phyloP scores from a whole-genome alignment of 371 early-diverging fungal genomes.

The Mortierella sp. region DNA sequence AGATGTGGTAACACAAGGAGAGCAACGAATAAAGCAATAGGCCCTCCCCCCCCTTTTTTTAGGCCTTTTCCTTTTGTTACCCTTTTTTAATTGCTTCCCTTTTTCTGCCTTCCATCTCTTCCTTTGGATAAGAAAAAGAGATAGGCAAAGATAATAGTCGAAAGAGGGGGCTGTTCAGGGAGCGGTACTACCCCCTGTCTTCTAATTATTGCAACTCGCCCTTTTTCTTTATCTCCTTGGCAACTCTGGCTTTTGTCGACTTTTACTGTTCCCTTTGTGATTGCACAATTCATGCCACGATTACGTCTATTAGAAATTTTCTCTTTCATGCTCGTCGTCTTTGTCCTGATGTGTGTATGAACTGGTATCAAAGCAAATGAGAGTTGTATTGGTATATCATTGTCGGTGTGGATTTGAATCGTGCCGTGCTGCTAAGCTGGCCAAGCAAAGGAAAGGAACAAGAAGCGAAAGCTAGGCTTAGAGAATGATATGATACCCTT shows the following conservation, averaged over 20 bases:
- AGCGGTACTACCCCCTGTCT: not conserved
- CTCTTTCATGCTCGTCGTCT: not conserved
- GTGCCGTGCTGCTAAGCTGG: not conserved
- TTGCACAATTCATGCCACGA: not conserved
- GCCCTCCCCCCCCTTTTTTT: not conserved
- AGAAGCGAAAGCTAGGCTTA: not conserved
- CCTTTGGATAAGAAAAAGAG: not conserved
- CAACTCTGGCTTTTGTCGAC: not conserved
- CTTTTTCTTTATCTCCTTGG: not conserved
- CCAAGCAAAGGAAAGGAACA: not conserved
- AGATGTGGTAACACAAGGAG: conserved; percentile 1
- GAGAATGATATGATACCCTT: not conserved
- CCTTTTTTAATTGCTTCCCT: not conserved
- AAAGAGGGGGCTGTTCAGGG: not conserved
- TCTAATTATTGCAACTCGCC: not conserved
- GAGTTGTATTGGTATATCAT: not conserved
- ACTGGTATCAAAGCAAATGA: not conserved
- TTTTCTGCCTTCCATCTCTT: not conserved
- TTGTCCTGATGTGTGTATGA: too few species aligned
- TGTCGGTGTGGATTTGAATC: not conserved
- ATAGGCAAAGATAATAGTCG: too few species aligned
- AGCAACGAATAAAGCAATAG: too few species aligned
- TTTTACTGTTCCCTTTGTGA: not conserved
- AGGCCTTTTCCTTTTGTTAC: not conserved
- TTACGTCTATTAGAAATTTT: not conserved